A percentile compares a stretch with the other conserved stretches of the same genome.
Conservation (phyloP, 2,329 filamentous ascomycete genomes). For the Exophiala xenobiotica region DNA sequence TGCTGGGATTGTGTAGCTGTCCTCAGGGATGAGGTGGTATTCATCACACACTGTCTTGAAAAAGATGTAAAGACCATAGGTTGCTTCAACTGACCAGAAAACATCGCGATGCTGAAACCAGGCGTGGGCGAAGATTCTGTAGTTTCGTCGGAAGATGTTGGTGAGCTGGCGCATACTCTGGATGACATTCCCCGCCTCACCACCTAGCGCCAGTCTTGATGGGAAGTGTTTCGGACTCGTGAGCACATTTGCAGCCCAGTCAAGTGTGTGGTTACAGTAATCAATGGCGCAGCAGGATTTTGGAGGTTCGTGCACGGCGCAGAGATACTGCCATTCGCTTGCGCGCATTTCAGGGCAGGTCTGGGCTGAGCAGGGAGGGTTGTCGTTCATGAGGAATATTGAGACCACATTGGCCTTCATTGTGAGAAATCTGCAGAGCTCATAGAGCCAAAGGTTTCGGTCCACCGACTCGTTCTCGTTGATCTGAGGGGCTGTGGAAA, state of each 20-base stretch:
- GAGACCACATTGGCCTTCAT: constrained; percentile 92
- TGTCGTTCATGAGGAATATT: constrained; percentile 87
- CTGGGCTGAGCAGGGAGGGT: constrained; percentile 78
- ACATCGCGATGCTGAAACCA: constrained; percentile 97
- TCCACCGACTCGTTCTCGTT: constrained; percentile 56
- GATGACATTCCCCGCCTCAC: constrained; percentile 40
- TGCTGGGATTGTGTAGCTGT: constrained; percentile 92
- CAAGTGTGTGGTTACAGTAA: constrained; percentile 97
- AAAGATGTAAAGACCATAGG: constrained; percentile 90
- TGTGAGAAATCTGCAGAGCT: constrained; percentile 93
- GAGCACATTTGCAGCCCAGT: constrained; percentile 94
- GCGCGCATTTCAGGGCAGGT: constrained; percentile 99
- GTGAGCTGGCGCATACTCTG: constrained; percentile 67
- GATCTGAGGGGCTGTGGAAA: constrained; percentile 73
- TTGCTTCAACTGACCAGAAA: constrained; percentile 89
- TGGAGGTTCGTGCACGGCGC: constrained; percentile 92
- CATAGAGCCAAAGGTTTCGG: constrained; percentile 91
- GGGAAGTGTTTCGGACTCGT: constrained; percentile 95
- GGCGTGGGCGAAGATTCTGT: constrained; percentile 95
- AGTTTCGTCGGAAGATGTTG: constrained; percentile 91
- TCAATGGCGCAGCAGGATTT: constrained; percentile 98
- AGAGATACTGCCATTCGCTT: constrained; percentile 98
- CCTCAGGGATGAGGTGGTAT: constrained; percentile 83
- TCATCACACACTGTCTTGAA: constrained; percentile 97
- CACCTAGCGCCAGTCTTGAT: constrained; percentile 67